These are phyloP conservation scores for Glycine latifolia DNA, from an alignment of 306 rosid genomes.

Conservation along the genomic window DNA sequence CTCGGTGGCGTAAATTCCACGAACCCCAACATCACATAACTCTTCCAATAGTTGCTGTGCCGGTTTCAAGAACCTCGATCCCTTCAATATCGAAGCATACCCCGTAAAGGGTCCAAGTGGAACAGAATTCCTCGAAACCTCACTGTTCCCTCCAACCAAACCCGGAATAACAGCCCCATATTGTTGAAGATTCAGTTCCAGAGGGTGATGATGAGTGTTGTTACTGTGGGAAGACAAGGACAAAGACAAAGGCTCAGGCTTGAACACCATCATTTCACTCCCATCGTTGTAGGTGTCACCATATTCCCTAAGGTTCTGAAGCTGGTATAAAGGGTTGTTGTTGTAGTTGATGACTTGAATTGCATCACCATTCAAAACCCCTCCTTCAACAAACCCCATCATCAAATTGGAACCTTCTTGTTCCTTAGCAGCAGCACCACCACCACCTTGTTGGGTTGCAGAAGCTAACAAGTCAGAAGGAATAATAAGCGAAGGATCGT, in stretches of 20 bases:
- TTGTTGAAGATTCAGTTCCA: conserved; percentile 56
- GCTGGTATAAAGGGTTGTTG: conserved; percentile 52
- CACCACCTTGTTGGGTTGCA: not conserved
- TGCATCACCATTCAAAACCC: conserved; percentile 42
- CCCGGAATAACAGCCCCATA: conserved; percentile 53
- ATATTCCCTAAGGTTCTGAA: conserved; percentile 50
- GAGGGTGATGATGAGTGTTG: not conserved
- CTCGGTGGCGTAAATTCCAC: conserved; percentile 49
- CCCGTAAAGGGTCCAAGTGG: conserved; percentile 81
- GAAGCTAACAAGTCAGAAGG: conserved; percentile 57
- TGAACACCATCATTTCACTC: conserved; percentile 52
- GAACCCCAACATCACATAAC: conserved; percentile 60
- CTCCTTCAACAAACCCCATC: conserved; percentile 55
- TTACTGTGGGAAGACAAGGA: conserved; percentile 66
- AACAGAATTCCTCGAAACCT: conserved; percentile 48
- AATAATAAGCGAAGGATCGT: conserved; percentile 65
- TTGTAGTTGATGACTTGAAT: conserved; percentile 49
- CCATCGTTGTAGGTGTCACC: conserved; percentile 37
- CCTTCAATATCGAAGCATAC: conserved; percentile 79
- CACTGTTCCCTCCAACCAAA: conserved; percentile 41
- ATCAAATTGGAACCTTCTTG: conserved; percentile 54
- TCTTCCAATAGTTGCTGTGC: conserved; percentile 79
- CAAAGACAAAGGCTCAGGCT: conserved; percentile 80
- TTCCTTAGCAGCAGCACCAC: conserved; percentile 30
- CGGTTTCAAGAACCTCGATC: conserved; percentile 80